phyloP scores from a whole-genome alignment of 2,329 filamentous ascomycete genomes.

The Fusarium heterosporum region DNA sequence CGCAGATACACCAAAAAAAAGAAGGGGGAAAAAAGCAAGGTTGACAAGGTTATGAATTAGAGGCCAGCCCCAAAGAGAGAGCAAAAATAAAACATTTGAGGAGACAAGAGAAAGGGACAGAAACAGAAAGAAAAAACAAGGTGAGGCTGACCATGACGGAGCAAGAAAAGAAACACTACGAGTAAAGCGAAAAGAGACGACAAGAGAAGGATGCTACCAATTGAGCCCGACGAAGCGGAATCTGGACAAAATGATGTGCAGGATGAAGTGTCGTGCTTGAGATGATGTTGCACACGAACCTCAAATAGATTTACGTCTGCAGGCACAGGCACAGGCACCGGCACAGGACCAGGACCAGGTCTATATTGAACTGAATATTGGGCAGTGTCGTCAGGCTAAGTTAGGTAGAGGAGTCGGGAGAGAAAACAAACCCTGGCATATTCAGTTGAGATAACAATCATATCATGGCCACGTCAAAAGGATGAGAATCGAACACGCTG shows the following conservation, averaged over 20 bases:
- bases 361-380: slow-evolving; percentile 10
- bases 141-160: slow-evolving; percentile 41
- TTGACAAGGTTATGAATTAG: slow-evolving; percentile 10
- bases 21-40: slow-evolving; percentile 25
- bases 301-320: slow-evolving; percentile 26
- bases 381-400: background rate
- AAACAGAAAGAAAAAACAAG: slow-evolving; percentile 27
- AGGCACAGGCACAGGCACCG: slow-evolving; percentile 37
- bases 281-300: slow-evolving; percentile 39
- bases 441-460: slow-evolving; percentile 27
- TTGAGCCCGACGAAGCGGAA: slow-evolving; percentile 15
- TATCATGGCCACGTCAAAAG: slow-evolving; percentile 25
- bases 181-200: slow-evolving; percentile 35
- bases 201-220: slow-evolving; percentile 14
- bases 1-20: slow-evolving; percentile 13
- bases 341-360: slow-evolving; percentile 27
- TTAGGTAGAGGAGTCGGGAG: slow-evolving; percentile 12
- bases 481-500: background rate
- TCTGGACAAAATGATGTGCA: slow-evolving; percentile 41
- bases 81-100: slow-evolving; percentile 18
- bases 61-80: slow-evolving; percentile 12
- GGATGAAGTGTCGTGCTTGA: slow-evolving; percentile 40
- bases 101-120: slow-evolving; percentile 29
- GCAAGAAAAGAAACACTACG: slow-evolving; percentile 15
- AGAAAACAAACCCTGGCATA: slow-evolving; percentile 27